These are phyloP conservation scores for Phytopythium vexans DNA, from an alignment of 352 stramenopile genomes.

Conservation along the genomic window DNA sequence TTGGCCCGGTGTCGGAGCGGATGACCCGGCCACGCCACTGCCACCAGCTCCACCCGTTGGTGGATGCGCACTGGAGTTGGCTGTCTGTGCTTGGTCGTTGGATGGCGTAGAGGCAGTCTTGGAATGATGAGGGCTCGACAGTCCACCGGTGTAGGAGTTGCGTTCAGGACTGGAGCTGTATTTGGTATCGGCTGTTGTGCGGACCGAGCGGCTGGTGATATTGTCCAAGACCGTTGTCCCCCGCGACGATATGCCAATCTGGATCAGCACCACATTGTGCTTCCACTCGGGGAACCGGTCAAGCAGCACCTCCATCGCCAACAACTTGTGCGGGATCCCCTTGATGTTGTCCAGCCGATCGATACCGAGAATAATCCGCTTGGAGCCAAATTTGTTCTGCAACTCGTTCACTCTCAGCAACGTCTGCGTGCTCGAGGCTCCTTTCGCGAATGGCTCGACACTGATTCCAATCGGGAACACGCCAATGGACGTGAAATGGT, in stretches of 20 bases:
- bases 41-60: no score
- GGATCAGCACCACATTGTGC: constrained; percentile 93
- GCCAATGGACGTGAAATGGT: constrained; percentile 87
- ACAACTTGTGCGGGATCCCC: constrained; percentile 86
- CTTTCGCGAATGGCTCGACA: constrained; percentile 74
- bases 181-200: no score
- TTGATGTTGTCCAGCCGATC: constrained; percentile 89
- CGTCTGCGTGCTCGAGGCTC: constrained; percentile 48
- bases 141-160: no score
- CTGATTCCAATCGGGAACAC: constrained; percentile 88
- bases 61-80: no score
- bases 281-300: constrained; percentile 89
- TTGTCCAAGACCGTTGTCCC: constrained; percentile 33
- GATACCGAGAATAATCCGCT: constrained; percentile 82
- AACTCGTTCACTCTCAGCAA: constrained; percentile 68
- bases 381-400: constrained; percentile 73
- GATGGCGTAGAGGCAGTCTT: no score
- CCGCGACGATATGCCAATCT: constrained; percentile 94
- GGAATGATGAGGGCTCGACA: no score
- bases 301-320: constrained; percentile 86
- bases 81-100: no score
- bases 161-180: no score
- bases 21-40: neutral
- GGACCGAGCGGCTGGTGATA: constrained; percentile 12
- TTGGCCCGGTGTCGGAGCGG: neutral